These are phyloP conservation scores for Suillus spraguei DNA, from an alignment of 768 basidiomycete genomes.

Conservation along the genomic window DNA sequence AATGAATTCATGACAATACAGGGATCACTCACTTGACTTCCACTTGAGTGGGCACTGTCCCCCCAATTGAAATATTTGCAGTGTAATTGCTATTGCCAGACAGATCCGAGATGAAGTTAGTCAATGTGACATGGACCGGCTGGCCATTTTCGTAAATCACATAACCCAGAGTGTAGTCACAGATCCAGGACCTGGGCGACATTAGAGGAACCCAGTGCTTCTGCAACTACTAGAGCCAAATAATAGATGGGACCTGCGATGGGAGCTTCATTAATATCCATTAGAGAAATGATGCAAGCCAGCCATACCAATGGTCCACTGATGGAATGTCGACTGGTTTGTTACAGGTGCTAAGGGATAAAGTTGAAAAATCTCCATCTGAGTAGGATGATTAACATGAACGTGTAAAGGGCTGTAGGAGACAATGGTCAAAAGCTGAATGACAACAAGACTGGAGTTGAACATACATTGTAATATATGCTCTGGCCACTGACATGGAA, in stretches of 20 bases:
- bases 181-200: conserved; percentile 70
- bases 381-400: conserved; percentile 7
- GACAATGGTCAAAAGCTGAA: conserved; percentile 4
- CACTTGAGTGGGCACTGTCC: conserved; percentile 48
- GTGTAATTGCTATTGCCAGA: conserved; percentile 56
- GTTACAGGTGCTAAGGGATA: conserved; percentile 47
- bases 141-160: conserved; percentile 74
- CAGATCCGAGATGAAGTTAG: conserved; percentile 72
- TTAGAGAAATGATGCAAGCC: background rate
- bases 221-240: conserved; percentile 68
- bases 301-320: conserved; percentile 63
- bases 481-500: conserved; percentile 64
- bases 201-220: conserved; percentile 68
- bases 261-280: background rate
- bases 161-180: conserved; percentile 54
- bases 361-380: background rate
- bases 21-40: conserved; percentile 49
- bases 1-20: background rate
- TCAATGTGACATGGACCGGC: conserved; percentile 62
- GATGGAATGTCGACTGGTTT: conserved; percentile 57
- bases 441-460: too few species aligned
- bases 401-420: conserved; percentile 41
- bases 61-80: conserved; percentile 51
- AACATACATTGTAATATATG: conserved; percentile 63
- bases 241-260: conserved; percentile 62